These are phyloP conservation scores for Vigna trinervia DNA, from an alignment of 306 rosid genomes.

Conservation along the genomic window DNA sequence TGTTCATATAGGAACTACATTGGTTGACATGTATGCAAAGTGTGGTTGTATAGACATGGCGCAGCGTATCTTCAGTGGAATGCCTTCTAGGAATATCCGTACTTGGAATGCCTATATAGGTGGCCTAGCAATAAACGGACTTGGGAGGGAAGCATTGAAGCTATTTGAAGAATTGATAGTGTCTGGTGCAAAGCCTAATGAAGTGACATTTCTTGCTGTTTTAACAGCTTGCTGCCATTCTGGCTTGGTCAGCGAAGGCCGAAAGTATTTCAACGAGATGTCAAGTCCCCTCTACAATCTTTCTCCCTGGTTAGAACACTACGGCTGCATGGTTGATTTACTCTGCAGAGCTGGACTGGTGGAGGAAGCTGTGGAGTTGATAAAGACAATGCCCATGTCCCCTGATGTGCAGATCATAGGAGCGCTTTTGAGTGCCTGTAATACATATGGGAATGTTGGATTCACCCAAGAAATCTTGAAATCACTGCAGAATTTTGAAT, in stretches of 20 bases:
- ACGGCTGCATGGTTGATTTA: constrained; percentile 84
- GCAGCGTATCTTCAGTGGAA: constrained; percentile 49
- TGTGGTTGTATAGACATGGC: constrained; percentile 76
- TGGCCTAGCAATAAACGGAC: constrained; percentile 77
- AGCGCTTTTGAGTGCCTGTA: constrained; percentile 69
- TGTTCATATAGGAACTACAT: constrained; percentile 67
- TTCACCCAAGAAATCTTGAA: constrained; percentile 62
- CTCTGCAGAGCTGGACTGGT: constrained; percentile 75
- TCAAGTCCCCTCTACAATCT: constrained; percentile 53
- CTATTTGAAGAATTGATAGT: constrained; percentile 61
- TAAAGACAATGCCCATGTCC: constrained; percentile 75
- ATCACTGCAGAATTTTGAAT: constrained; percentile 55
- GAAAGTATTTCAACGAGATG: constrained; percentile 59
- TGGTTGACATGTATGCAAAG: constrained; percentile 85
- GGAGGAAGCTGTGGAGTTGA: constrained; percentile 69
- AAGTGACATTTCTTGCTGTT: constrained; percentile 75
- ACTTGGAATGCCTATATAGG: constrained; percentile 79
- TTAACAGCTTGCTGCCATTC: constrained; percentile 84
- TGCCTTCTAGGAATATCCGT: constrained; percentile 66
- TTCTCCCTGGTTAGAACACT: constrained; percentile 72
- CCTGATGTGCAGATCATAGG: constrained; percentile 86
- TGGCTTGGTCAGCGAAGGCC: constrained; percentile 80
- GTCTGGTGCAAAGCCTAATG: constrained; percentile 69
- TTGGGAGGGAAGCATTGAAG: constrained; percentile 61
- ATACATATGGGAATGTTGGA: constrained; percentile 56